phyloP scores from a whole-genome alignment of 352 stramenopile species.

The Pythium aquatile region DNA sequence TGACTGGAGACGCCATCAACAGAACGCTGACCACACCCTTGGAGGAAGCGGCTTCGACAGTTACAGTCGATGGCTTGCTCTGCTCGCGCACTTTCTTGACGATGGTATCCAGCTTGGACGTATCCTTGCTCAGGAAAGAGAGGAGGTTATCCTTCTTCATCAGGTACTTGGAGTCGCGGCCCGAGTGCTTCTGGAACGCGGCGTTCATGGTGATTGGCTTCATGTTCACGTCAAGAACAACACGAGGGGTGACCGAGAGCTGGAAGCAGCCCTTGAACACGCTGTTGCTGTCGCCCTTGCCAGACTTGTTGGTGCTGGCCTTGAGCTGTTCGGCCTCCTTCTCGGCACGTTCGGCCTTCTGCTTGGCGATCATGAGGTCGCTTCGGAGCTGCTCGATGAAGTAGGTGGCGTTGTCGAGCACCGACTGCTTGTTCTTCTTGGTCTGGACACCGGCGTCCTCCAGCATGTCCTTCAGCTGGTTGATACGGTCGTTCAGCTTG shows the following conservation, averaged over 20 bases:
- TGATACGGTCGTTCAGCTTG: constrained; percentile 87
- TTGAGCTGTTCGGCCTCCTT: constrained; percentile 31
- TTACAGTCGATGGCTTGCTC: constrained; percentile 44
- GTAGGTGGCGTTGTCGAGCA: constrained; percentile 35
- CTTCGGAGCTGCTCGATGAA: constrained; percentile 34
- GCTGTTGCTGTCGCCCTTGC: constrained; percentile 21
- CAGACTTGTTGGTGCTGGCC: constrained; percentile 2
- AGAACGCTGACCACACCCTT: constrained; percentile 30
- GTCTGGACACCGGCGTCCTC: constrained; percentile 33
- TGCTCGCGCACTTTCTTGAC: constrained; percentile 42
- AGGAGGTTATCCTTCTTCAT: constrained; percentile 64
- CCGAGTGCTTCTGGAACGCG: constrained; percentile 52
- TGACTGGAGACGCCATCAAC: constrained; percentile 48
- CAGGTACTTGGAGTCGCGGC: constrained; percentile 39
- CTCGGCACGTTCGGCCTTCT: constrained; percentile 31
- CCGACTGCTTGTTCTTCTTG: constrained; percentile 48
- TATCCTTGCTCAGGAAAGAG: constrained; percentile 48
- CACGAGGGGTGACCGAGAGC: constrained; percentile 53
- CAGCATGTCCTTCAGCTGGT: constrained; percentile 29
- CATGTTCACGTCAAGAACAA: constrained; percentile 54
- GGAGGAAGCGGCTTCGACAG: constrained; percentile 31
- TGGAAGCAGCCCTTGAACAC: constrained; percentile 72
- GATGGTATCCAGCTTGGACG: constrained; percentile 41
- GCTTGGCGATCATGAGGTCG: constrained; percentile 35
- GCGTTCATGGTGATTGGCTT: constrained; percentile 55